A percentile compares a stretch with the other conserved stretches of the same genome.
Evolutionary conservation across 2,329 filamentous ascomycete genomes (phyloP).

Genomic region (Didymella pinodella): DNA sequence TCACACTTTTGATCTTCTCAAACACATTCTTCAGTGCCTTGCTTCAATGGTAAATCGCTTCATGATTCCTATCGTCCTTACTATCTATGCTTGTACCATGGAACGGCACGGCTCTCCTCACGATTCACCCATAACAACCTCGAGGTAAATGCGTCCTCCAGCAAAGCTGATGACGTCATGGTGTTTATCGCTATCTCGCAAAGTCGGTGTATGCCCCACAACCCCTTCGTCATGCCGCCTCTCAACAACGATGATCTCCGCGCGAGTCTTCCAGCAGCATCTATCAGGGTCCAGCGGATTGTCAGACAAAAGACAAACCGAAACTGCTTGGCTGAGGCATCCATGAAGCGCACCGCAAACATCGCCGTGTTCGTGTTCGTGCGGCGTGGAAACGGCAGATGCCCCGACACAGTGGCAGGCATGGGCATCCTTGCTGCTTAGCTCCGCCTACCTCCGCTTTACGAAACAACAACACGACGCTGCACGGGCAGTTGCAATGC

Average conservation of each 20-base stretch:
- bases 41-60: background rate
- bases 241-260: constrained; percentile 15
- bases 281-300: constrained; percentile 2
- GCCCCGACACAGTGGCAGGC: background rate
- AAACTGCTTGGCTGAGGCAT: constrained; percentile 21
- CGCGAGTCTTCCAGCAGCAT: constrained; percentile 4
- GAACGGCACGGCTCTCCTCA: background rate
- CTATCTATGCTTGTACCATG: too few species aligned
- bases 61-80: too few species aligned
- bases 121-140: too few species aligned
- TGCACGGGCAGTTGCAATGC: background rate
- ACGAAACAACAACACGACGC: background rate
- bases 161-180: constrained; percentile 15
- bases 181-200: constrained; percentile 13
- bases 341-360: constrained; percentile 18
- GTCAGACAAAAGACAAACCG: constrained; percentile 20
- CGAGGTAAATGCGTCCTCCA: background rate
- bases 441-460: constrained; percentile 2
- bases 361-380: constrained; percentile 9
- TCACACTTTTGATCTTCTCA: constrained; percentile 5
- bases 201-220: constrained; percentile 10
- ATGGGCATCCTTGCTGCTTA: constrained; percentile 1
- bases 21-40: background rate
- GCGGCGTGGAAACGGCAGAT: constrained; percentile 7
- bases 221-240: constrained; percentile 15